Conservation (phyloP, 768 basidiomycete species). For the Boletus rex-veris region DNA sequence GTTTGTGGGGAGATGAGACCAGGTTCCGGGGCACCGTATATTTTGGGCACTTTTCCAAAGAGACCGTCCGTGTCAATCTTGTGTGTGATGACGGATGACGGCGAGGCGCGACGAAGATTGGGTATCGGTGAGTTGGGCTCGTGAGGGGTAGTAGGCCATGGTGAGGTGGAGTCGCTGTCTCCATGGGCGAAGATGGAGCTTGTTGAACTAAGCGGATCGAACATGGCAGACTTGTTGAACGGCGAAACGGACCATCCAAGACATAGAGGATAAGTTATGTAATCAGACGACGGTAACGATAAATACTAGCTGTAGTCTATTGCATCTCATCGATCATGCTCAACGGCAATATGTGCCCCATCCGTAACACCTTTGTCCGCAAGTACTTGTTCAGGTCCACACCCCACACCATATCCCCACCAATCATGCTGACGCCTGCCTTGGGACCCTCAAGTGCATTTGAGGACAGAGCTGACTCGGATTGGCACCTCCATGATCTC, state of each 20-base stretch:
- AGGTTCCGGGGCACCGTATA: slow-evolving; percentile 82
- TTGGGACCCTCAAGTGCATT: slow-evolving; percentile 32
- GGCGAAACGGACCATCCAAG: too few species aligned
- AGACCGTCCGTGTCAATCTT: slow-evolving; percentile 53
- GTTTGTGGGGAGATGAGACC: slow-evolving; percentile 77
- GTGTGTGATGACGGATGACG: slow-evolving; percentile 46
- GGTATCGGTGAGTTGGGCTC: slow-evolving; percentile 67
- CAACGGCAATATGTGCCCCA: slow-evolving; percentile 90
- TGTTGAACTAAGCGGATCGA: slow-evolving; percentile 67
- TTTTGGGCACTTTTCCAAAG: slow-evolving; percentile 79
- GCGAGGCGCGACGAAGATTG: slow-evolving; percentile 60
- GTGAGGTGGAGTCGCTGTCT: slow-evolving; percentile 43
- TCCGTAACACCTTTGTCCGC: slow-evolving; percentile 91
- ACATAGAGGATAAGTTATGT: slow-evolving; percentile 12
- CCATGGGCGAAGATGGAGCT: slow-evolving; percentile 52
- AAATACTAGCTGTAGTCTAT: not conserved
- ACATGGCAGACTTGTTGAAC: slow-evolving; percentile 40
- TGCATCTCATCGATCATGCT: slow-evolving; percentile 14
- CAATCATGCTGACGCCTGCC: slow-evolving; percentile 76
- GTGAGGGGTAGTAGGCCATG: slow-evolving; percentile 84
- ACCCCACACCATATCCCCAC: slow-evolving; percentile 70
- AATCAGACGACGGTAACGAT: slow-evolving; percentile 1
- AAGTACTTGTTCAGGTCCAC: slow-evolving; percentile 93
- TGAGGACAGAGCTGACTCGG: slow-evolving; percentile 5
- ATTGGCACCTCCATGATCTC: slow-evolving; percentile 62